These are phyloP conservation scores for Acrocalymma vagum DNA, from an alignment of 2,329 filamentous ascomycete genomes.

Conservation along the genomic window DNA sequence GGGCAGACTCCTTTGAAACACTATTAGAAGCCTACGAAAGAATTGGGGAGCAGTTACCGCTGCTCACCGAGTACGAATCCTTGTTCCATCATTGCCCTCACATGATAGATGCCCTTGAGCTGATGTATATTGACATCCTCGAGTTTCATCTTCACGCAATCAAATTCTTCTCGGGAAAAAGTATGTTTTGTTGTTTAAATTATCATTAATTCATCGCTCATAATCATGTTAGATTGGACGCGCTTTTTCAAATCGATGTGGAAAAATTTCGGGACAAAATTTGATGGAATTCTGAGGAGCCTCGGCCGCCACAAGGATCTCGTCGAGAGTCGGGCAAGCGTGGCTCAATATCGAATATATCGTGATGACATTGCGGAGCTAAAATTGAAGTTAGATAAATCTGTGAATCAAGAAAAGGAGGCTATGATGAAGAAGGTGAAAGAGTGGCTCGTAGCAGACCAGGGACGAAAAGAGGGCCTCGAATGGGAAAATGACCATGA, in stretches of 20 bases:
- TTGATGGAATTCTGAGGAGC: conserved; percentile 35
- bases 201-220: too few relatives aligned
- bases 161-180: conserved; percentile 29
- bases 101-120: conserved; percentile 40
- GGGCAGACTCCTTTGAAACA: conserved; percentile 44
- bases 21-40: conserved; percentile 49
- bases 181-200: conserved; percentile 21
- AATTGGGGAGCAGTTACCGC: conserved; percentile 50
- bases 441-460: conserved; percentile 28
- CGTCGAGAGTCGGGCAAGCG: conserved; percentile 29
- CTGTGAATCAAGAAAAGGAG: conserved; percentile 15
- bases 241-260: conserved; percentile 32
- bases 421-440: conserved; percentile 23
- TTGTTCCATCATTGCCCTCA: conserved; percentile 37
- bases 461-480: conserved; percentile 10
- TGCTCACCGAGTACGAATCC: conserved; percentile 41
- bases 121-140: conserved; percentile 50
- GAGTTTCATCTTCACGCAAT: conserved; percentile 49
- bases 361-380: conserved; percentile 21
- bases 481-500: conserved; percentile 22
- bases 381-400: conserved; percentile 15
- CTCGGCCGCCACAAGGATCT: conserved; percentile 34
- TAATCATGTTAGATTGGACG: conserved; percentile 21
- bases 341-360: conserved; percentile 27
- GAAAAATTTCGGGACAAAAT: conserved; percentile 37